Evolutionary conservation across 1,284 basidiomycete genomes (phyloP), one percentile per base, ranked within the genome.

Genomic region (Ustilago sp.): DNA sequence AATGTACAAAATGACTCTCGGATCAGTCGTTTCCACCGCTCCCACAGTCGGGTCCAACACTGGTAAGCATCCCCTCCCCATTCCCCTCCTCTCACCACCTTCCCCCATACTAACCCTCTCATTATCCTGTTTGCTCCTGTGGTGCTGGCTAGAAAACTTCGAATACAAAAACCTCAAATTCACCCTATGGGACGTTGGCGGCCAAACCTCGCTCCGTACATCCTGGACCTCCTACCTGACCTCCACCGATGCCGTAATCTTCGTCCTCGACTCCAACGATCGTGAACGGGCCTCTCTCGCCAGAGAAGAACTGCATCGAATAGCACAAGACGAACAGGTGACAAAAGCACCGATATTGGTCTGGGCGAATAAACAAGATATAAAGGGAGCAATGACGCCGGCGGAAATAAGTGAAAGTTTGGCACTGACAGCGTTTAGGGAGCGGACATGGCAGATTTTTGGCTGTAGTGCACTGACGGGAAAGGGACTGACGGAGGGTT

Each of bases 361-460:
- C 6, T 86, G 88, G 53, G 88, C 88, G 5, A 89, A 89, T 81
- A 89, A 89, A 79, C 88, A 89, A 73, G 88, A 89, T 68, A 85
- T 89, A 54, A 77, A 78, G 43, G 85, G 83, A 17, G 67, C 70
- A 50, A 81, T 88, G 70, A 87, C 86, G 8, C 87, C 88, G 0
- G 87, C 88, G 1, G 88, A 88, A 71, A 87, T 89, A 17, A 88
- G 87, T 0, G 87, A 88, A 62, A 87, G 86, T 8, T 78, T 89
- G 13, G 86, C 86, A 3, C 78, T 89, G 53, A 88, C 88, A 5
- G 86, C 87, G 63, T 83, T 89, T 54, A 82, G 87, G 58, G 87
- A 88, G 61, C 77, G 85, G 41, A 88, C 88, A 61, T 89, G 88
- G 88, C 88, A 89, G 82, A 89, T 89, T 63, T 87, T 88, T 81